Percentiles rank a stretch among this genome's conserved stretches.
Evolutionary conservation across 208 protist genomes (phyloP).

Genomic region (Trypanosoma cruzi): DNA sequence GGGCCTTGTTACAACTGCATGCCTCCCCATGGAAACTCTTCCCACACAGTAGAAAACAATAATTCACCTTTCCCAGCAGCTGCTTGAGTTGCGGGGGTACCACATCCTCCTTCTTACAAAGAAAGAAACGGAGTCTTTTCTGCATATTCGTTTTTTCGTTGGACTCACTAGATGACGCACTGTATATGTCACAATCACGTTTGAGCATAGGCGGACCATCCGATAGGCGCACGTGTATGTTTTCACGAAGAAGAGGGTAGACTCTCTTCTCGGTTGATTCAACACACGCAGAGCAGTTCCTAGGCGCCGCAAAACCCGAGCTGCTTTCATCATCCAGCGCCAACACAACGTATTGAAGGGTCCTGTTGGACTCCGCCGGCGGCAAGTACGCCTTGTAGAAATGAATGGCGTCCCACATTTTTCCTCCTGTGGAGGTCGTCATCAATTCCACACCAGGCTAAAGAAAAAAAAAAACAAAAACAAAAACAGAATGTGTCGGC

Average conservation of each 20-base stretch:
- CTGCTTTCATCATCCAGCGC: constrained; percentile 15
- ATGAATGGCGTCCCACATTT: constrained; percentile 44
- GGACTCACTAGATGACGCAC: not conserved
- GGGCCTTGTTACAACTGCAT: constrained; percentile 64
- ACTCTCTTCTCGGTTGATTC: not conserved
- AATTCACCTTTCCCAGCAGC: constrained; percentile 69
- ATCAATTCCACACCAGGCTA: constrained; percentile 28
- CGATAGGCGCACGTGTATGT: not conserved
- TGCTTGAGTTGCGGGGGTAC: constrained; percentile 70
- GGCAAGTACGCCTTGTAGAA: constrained; percentile 87
- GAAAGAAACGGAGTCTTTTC: constrained; percentile 41
- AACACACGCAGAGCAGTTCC: not conserved
- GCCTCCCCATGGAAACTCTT: constrained; percentile 11
- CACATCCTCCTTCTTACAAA: constrained; percentile 71
- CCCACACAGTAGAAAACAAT: constrained; percentile 70
- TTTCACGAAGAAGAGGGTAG: not conserved
- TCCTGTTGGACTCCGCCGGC: constrained; percentile 39
- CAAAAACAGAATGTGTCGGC: not conserved
- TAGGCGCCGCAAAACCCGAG: not conserved
- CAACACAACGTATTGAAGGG: constrained; percentile 59
- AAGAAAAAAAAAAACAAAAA: not conserved
- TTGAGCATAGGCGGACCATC: not conserved
- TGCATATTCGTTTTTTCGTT: not conserved
- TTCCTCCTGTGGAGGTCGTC: constrained; percentile 23
- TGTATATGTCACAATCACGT: not conserved